A percentile compares a stretch with the other conserved stretches of the same genome.
Conservation (phyloP, 2,329 filamentous ascomycete genomes). For the Penicillium occitanis region DNA sequence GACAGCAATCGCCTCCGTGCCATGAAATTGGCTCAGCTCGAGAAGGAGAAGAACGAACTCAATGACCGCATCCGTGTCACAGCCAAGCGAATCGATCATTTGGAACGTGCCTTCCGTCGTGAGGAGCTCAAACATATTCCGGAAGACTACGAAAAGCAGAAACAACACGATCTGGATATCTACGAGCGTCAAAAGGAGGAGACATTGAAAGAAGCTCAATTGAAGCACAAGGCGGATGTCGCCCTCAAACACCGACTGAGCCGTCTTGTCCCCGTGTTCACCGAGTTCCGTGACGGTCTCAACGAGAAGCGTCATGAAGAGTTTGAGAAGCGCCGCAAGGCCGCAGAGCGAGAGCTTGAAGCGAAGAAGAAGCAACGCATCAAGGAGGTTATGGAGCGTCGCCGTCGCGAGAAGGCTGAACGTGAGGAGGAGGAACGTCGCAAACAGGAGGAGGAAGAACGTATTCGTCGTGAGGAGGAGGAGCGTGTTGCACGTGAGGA, state of each 20-base stretch:
- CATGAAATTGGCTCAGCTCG: constrained; percentile 91
- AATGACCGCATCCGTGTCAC: constrained; percentile 87
- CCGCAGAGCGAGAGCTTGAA: constrained; percentile 89
- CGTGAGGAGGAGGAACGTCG: constrained; percentile 79
- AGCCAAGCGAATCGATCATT: constrained; percentile 92
- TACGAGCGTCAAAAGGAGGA: constrained; percentile 78
- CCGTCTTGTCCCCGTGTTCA: constrained; percentile 80
- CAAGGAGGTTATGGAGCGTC: constrained; percentile 82
- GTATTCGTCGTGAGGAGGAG: constrained; percentile 75
- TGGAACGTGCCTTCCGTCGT: constrained; percentile 94
- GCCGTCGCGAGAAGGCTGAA: constrained; percentile 78
- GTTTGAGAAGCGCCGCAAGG: constrained; percentile 90
- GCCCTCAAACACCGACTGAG: constrained; percentile 90
- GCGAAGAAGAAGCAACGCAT: constrained; percentile 83
- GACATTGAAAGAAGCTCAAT: constrained; percentile 75
- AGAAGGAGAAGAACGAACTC: constrained; percentile 96
- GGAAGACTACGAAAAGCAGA: constrained; percentile 81
- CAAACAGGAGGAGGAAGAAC: constrained; percentile 82
- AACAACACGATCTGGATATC: constrained; percentile 71
- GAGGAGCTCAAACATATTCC: constrained; percentile 91
- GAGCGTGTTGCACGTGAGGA: constrained; percentile 78
- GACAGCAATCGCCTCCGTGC: constrained; percentile 88
- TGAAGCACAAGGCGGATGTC: constrained; percentile 88
- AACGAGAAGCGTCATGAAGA: constrained; percentile 87
- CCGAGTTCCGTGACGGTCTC: constrained; percentile 76